Conservation (phyloP, 2,329 filamentous ascomycete genomes). For the Alternaria ethzedia region DNA sequence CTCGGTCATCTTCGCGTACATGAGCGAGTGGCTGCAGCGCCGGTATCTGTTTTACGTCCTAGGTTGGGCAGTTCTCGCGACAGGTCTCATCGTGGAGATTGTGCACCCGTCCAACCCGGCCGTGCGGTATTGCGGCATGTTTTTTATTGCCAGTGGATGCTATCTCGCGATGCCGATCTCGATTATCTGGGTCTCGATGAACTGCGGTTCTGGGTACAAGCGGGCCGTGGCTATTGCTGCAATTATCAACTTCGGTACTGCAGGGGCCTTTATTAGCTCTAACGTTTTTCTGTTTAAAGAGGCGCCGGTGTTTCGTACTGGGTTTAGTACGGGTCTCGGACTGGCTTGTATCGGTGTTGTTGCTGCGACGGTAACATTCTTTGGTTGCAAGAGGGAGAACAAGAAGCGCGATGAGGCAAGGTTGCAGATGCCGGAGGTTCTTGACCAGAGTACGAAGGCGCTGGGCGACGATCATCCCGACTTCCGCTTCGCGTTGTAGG, state of each 20-base stretch:
- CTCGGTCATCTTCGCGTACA: slow-evolving; percentile 37
- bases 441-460: slow-evolving; percentile 33
- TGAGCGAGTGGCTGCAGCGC: slow-evolving; percentile 33
- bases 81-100: slow-evolving; percentile 60
- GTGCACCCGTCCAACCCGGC: slow-evolving; percentile 44
- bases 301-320: slow-evolving; percentile 31
- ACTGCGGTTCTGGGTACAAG: slow-evolving; percentile 43
- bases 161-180: slow-evolving; percentile 64
- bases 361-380: slow-evolving; percentile 41
- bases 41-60: slow-evolving; percentile 41
- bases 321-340: slow-evolving; percentile 39
- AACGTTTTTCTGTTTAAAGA: slow-evolving; percentile 40
- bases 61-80: slow-evolving; percentile 48
- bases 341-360: slow-evolving; percentile 45
- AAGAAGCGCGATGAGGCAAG: slow-evolving; percentile 51
- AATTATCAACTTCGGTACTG: slow-evolving; percentile 55
- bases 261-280: slow-evolving; percentile 62
- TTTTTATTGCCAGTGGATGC: slow-evolving; percentile 60
- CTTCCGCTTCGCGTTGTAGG: slow-evolving; percentile 52
- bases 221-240: slow-evolving; percentile 25
- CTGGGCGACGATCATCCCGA: slow-evolving; percentile 61
- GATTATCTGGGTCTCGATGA: slow-evolving; percentile 64
- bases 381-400: slow-evolving; percentile 60
- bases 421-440: slow-evolving; percentile 45
- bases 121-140: slow-evolving; percentile 60